These are phyloP conservation scores for Dicorynia guianensis DNA, from an alignment of 306 rosid genomes.

Conservation along the genomic window DNA sequence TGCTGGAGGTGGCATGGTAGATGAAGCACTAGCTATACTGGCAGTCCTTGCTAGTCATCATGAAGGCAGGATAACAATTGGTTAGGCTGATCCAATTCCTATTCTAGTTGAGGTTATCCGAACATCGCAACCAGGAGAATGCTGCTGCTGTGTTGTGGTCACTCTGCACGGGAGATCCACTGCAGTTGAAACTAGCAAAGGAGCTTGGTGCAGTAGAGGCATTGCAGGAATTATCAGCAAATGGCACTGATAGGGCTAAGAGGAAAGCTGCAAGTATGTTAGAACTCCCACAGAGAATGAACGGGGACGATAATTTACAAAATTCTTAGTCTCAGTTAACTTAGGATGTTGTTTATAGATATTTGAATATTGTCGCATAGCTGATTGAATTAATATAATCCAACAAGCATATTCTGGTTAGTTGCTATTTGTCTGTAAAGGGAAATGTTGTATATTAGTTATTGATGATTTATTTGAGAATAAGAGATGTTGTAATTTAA, in stretches of 20 bases:
- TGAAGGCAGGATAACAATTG: slow-evolving; percentile 81
- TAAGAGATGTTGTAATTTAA: slow-evolving; percentile 1
- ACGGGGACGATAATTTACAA: slow-evolving; percentile 47
- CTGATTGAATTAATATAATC: neutral
- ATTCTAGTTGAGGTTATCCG: slow-evolving; percentile 78
- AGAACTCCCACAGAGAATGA: slow-evolving; percentile 68
- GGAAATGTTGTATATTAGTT: slow-evolving; percentile 13
- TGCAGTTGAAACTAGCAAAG: slow-evolving; percentile 76
- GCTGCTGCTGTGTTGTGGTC: slow-evolving; percentile 93
- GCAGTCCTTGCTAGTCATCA: slow-evolving; percentile 89
- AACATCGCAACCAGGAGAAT: slow-evolving; percentile 93
- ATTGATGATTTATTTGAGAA: slow-evolving; percentile 19
- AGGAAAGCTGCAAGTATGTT: slow-evolving; percentile 86
- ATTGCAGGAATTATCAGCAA: slow-evolving; percentile 81
- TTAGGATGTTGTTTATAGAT: slow-evolving; percentile 37
- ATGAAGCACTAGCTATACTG: slow-evolving; percentile 92
- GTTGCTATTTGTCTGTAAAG: slow-evolving; percentile 33
- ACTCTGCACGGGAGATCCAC: slow-evolving; percentile 66
- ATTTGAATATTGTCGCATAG: neutral
- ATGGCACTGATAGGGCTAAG: slow-evolving; percentile 95
- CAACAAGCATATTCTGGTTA: slow-evolving; percentile 38
- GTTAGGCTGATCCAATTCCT: slow-evolving; percentile 75
- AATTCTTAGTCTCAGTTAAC: slow-evolving; percentile 35
- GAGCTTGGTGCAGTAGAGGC: slow-evolving; percentile 86
- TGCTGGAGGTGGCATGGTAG: slow-evolving; percentile 96